These are phyloP conservation scores for Trichomonascaceae sp. DNA, from an alignment of 1,139 yeast species.

Conservation along the genomic window DNA sequence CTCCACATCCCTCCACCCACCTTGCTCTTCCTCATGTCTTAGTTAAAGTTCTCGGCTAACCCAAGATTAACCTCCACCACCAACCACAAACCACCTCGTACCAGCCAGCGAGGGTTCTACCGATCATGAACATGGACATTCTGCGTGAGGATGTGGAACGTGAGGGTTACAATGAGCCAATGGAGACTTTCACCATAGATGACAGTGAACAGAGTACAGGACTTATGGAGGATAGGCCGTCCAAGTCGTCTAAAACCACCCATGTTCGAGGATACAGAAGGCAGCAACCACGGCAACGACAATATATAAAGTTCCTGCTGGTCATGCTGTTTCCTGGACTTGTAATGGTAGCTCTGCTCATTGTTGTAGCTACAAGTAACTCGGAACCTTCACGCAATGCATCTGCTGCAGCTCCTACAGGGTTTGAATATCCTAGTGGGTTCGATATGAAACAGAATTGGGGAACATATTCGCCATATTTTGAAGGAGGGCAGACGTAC, in stretches of 20 bases:
- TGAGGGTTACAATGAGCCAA: neutral
- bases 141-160: neutral
- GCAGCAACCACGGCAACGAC: neutral
- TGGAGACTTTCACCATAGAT: constrained; percentile 6
- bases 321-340: constrained; percentile 9
- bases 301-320: neutral
- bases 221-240: constrained; percentile 1
- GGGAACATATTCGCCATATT: constrained; percentile 39
- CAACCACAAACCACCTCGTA: neutral
- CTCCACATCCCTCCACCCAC: neutral
- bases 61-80: neutral
- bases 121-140: neutral
- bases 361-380: constrained; percentile 4
- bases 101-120: neutral
- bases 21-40: neutral
- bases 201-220: constrained; percentile 9
- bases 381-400: constrained; percentile 12
- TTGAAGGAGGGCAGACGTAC: constrained; percentile 34
- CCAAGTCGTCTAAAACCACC: neutral
- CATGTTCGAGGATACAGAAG: constrained; percentile 1
- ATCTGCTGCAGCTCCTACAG: constrained; percentile 37
- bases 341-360: constrained; percentile 7
- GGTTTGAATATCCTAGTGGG: constrained; percentile 32
- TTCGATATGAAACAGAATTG: constrained; percentile 39
- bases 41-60: neutral